These are phyloP conservation scores for Tricholoma saponaceum DNA, from an alignment of 768 basidiomycete species.

Conservation along the genomic window DNA sequence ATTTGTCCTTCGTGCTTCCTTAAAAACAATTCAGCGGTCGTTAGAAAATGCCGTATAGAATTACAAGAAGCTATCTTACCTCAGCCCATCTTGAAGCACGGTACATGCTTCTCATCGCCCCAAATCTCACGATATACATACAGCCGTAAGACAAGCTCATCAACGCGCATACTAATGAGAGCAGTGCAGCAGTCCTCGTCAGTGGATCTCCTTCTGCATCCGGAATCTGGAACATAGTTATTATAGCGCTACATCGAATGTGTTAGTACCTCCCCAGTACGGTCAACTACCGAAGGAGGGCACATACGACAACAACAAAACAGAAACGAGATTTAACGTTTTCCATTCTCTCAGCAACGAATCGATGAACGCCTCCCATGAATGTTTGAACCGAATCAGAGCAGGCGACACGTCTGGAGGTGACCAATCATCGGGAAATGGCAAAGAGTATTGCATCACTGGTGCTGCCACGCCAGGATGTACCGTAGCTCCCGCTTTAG, in stretches of 20 bases:
- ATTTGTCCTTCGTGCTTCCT: conserved; percentile 46
- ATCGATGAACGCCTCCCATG: conserved; percentile 17
- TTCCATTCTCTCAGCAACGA: conserved; percentile 18
- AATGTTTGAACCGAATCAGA: conserved; percentile 56
- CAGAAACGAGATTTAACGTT: conserved; percentile 17
- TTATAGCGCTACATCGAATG: conserved; percentile 12
- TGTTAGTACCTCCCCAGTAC: neutral
- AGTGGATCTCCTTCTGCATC: conserved; percentile 44
- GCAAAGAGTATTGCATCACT: conserved; percentile 25
- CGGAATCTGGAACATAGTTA: conserved; percentile 18
- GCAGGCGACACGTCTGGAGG: conserved; percentile 56
- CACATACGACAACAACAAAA: conserved; percentile 16
- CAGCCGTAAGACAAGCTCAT: conserved; percentile 60
- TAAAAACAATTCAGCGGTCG: neutral
- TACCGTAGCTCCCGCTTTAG: conserved; percentile 23
- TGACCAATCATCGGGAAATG: conserved; percentile 53
- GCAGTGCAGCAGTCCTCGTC: conserved; percentile 46
- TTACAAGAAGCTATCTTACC: conserved; percentile 22
- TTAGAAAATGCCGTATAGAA: neutral
- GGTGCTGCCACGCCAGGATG: conserved; percentile 19
- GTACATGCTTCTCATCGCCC: conserved; percentile 58
- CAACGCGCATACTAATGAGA: conserved; percentile 52
- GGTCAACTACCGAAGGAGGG: neutral
- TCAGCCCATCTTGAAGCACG: conserved; percentile 60
- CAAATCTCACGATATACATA: conserved; percentile 56